Evolutionary conservation across 139 green algal species (phyloP), one percentile per base, ranked within the genome.

Genomic region (Coccomyxa sp.): DNA sequence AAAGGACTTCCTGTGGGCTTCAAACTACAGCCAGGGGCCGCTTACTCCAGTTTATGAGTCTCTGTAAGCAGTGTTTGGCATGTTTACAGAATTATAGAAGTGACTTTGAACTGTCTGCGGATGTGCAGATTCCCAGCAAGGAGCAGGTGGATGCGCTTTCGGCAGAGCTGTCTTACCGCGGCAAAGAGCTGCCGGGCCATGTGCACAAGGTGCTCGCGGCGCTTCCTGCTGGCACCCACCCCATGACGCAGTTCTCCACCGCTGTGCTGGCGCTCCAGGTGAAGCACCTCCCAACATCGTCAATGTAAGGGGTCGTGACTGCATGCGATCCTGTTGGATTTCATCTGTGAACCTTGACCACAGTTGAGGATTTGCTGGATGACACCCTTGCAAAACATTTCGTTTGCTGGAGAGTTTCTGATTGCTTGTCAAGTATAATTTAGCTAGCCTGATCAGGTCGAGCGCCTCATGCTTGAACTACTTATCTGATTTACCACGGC

Each of bases 171-270:
- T 77, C 81, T 25, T 51, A 81, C 17, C 90, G 96, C 31, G 89
- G 89, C 21, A 85, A 90, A 31, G 23, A 79, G 13, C 58, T 97
- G 77, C 92, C 94, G 0, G 57, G 51, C 9, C 89, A 97, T 82
- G 87, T 98, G 21, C 60, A 81, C n/a, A 86, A 87, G 28, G 86
- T 96, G 67, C 85, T 99, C 58, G 86, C 93, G 13, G 85, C 89
- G 13, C 85, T 98, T 86, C 96, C 95, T n/a, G 58, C 82, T 11
- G 87, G 86, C 77, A 94, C 94, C 11, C 96, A 98, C 89, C 96
- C 96, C 75, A 99, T 99, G 97, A 98, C 95, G 15, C 95, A 97
- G 90, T 90, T 99, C 31, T 89, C 91, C 25, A 89, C 86, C 11
- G 93, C 83, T 0, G 88, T 97, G 32, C 85, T 98, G 84, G 91